These are phyloP conservation scores for Diplodia intermedia DNA, from an alignment of 2,329 filamentous ascomycete genomes.

Conservation along the genomic window DNA sequence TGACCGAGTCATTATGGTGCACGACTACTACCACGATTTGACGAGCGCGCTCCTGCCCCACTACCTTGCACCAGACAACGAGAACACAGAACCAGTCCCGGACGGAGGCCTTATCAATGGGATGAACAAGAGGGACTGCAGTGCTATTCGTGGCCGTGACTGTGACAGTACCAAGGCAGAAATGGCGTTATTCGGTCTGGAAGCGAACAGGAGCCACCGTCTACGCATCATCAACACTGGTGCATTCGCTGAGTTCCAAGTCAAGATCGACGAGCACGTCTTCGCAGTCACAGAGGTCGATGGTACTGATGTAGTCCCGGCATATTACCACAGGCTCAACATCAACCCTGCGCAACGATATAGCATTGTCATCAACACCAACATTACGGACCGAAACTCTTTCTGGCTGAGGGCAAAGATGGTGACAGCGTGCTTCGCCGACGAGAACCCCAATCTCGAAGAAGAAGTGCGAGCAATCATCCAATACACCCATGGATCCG, in stretches of 20 bases:
- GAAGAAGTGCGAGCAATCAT: constrained; percentile 60
- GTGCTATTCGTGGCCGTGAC: constrained; percentile 44
- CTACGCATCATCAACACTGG: constrained; percentile 76
- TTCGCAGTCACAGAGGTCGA: constrained; percentile 71
- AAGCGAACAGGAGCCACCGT: constrained; percentile 67
- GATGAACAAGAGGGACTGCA: constrained; percentile 48
- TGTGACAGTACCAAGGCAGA: constrained; percentile 46
- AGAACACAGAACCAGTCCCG: constrained; percentile 64
- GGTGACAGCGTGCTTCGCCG: constrained; percentile 66
- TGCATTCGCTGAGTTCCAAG: constrained; percentile 65
- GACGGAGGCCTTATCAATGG: constrained; percentile 55
- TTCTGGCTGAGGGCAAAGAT: constrained; percentile 64
- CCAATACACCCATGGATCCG: constrained; percentile 47
- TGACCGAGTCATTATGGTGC: constrained; percentile 69
- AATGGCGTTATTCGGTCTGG: constrained; percentile 45
- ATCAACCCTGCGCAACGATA: constrained; percentile 74
- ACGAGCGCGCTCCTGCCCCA: constrained; percentile 57
- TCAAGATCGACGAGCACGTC: constrained; percentile 69
- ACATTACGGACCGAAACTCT: constrained; percentile 41
- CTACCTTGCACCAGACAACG: constrained; percentile 59
- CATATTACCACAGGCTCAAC: constrained; percentile 63
- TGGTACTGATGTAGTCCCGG: constrained; percentile 66
- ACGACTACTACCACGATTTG: constrained; percentile 71
- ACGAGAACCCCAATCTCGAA: constrained; percentile 55
- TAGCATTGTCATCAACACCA: constrained; percentile 66